Percentiles rank a stretch among this genome's conserved stretches.
Conservation (phyloP, 495 filamentous ascomycete genomes). For the Viridothelium virens region DNA sequence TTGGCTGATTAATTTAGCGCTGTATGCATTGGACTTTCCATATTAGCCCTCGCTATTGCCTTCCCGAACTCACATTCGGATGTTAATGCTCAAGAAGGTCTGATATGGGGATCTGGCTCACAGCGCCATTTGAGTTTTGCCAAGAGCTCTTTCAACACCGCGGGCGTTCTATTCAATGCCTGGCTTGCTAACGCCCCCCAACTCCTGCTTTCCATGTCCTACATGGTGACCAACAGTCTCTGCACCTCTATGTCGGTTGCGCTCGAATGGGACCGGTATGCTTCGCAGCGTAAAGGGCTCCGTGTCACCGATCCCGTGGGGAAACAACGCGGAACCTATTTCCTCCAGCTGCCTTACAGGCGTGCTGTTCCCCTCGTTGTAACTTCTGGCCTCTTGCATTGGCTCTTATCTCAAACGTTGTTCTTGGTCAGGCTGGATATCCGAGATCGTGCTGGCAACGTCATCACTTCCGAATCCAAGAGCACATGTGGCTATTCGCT, state of each 20-base stretch:
- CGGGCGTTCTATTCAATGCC: conserved; percentile 25
- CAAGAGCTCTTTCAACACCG: background rate
- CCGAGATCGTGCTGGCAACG: background rate
- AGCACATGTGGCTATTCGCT: background rate
- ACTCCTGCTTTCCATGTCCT: conserved; percentile 38
- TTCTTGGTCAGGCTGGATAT: conserved; percentile 8
- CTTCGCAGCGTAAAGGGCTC: conserved; percentile 14
- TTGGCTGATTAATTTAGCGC: background rate
- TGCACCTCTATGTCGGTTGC: conserved; percentile 38
- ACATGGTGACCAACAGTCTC: conserved; percentile 37
- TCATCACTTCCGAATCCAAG: background rate
- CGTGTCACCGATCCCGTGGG: conserved; percentile 7
- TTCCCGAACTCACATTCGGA: conserved; percentile 6
- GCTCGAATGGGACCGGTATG: conserved; percentile 27
- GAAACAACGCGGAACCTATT: background rate
- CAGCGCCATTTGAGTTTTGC: conserved; percentile 17
- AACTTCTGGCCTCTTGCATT: background rate
- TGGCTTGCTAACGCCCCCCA: conserved; percentile 42
- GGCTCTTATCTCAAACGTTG: background rate
- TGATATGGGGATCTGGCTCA: conserved; percentile 14
- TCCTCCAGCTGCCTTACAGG: background rate
- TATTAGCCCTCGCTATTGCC: background rate
- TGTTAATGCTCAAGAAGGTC: background rate
- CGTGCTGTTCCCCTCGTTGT: background rate
- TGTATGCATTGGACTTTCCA: background rate